Evolutionary conservation across 2,329 filamentous ascomycete genomes (phyloP).

Genomic region (Botryosphaeria agaves): DNA sequence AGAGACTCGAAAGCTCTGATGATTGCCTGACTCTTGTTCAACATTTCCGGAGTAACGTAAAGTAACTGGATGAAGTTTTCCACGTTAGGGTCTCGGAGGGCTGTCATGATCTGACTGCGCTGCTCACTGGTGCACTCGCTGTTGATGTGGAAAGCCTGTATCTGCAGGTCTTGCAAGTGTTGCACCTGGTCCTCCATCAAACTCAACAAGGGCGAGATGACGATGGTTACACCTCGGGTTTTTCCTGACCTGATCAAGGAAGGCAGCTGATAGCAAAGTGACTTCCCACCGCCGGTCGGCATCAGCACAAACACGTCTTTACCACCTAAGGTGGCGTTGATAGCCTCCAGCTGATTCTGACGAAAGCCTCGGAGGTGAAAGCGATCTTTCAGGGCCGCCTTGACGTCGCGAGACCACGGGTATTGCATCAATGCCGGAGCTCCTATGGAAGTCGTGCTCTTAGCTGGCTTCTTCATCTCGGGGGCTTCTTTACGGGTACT

Average conservation of each 20-base stretch:
- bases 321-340: slow-evolving; percentile 77
- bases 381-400: slow-evolving; percentile 57
- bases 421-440: slow-evolving; percentile 39
- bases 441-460: no score
- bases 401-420: slow-evolving; percentile 77
- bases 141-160: slow-evolving; percentile 70
- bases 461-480: slow-evolving; percentile 15
- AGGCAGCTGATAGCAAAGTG: slow-evolving; percentile 88
- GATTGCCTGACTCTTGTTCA: slow-evolving; percentile 63
- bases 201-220: slow-evolving; percentile 87
- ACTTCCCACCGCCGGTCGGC: slow-evolving; percentile 96
- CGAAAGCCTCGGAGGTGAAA: slow-evolving; percentile 81
- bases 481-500: slow-evolving; percentile 10
- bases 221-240: slow-evolving; percentile 75
- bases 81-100: slow-evolving; percentile 43
- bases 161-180: slow-evolving; percentile 56
- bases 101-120: slow-evolving; percentile 47
- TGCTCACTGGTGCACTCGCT: slow-evolving; percentile 50
- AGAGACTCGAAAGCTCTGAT: slow-evolving; percentile 47
- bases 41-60: slow-evolving; percentile 95
- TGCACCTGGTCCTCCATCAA: slow-evolving; percentile 95
- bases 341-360: slow-evolving; percentile 82
- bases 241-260: slow-evolving; percentile 66
- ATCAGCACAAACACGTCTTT: slow-evolving; percentile 91
- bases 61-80: slow-evolving; percentile 71